Evolutionary conservation across 1,284 basidiomycete genomes (phyloP).

Genomic region (Cryptococcus amylolentus): DNA sequence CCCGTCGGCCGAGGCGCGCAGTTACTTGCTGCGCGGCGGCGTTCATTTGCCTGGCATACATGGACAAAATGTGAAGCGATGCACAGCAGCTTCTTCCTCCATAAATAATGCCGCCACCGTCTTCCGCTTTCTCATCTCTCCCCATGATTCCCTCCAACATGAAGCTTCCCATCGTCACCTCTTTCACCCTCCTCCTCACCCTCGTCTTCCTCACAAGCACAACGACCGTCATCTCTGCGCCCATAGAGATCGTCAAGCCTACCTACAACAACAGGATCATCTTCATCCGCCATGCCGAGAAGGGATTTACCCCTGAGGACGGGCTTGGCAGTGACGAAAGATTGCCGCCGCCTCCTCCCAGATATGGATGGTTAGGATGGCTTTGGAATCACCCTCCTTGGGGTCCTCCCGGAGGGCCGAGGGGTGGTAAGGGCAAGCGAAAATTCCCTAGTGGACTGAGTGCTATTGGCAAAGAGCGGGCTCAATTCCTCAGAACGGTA

Average conservation of each 20-base stretch:
- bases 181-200: not conserved
- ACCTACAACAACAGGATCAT: constrained; percentile 18
- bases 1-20: too few relatives aligned
- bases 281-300: constrained; percentile 28
- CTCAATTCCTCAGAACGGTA: constrained; percentile 23
- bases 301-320: constrained; percentile 12
- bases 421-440: constrained; percentile 4
- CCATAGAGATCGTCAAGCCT: not conserved
- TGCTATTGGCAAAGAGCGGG: constrained; percentile 21
- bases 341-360: not conserved
- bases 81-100: too few relatives aligned
- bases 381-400: not conserved
- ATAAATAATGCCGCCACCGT: too few relatives aligned
- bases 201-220: not conserved
- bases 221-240: not conserved
- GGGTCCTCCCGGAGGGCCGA: constrained; percentile 4
- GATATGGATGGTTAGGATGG: not conserved
- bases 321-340: not conserved
- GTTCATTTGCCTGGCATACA: too few relatives aligned
- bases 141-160: not conserved
- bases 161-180: not conserved
- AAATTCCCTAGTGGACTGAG: constrained; percentile 20
- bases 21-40: too few relatives aligned
- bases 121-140: not conserved
- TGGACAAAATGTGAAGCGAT: too few relatives aligned